These are phyloP conservation scores for Chaetoceros tenuissimus DNA, from an alignment of 108 stramenopile species.

Conservation along the genomic window DNA sequence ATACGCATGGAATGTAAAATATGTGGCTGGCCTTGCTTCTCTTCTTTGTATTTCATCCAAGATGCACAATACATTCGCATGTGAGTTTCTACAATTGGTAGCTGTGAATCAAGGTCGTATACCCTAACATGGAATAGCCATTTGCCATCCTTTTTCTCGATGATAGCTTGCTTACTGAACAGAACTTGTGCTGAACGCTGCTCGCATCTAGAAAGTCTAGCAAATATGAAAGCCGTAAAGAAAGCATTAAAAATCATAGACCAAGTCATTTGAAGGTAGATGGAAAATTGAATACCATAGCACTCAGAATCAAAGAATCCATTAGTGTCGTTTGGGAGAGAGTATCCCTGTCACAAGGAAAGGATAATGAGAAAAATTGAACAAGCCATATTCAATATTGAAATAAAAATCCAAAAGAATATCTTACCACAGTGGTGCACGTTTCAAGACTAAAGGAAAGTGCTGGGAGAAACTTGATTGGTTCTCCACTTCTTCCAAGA, in stretches of 20 bases:
- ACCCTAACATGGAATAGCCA: slow-evolving; percentile 30
- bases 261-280: slow-evolving; percentile 67
- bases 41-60: not conserved
- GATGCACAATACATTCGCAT: slow-evolving; percentile 67
- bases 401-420: no score
- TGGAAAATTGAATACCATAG: slow-evolving; percentile 42
- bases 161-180: slow-evolving; percentile 59
- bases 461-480: slow-evolving; percentile 32
- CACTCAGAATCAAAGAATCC: slow-evolving; percentile 65
- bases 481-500: slow-evolving; percentile 28
- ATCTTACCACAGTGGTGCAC: slow-evolving; percentile 79
- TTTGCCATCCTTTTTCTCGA: slow-evolving; percentile 12
- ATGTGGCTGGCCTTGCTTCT: slow-evolving; percentile 23
- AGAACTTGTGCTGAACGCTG: slow-evolving; percentile 59
- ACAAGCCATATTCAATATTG: no score
- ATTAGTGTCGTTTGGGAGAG: slow-evolving; percentile 41
- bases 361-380: no score
- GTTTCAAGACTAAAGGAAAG: slow-evolving; percentile 81
- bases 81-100: slow-evolving; percentile 81
- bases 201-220: slow-evolving; percentile 42
- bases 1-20: slow-evolving; percentile 39
- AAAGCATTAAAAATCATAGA: slow-evolving; percentile 76
- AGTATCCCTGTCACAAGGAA: no score
- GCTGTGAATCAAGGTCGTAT: slow-evolving; percentile 56
- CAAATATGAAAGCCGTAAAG: slow-evolving; percentile 62